These are phyloP conservation scores for Aureobasidium sp. DNA, from an alignment of 2,329 filamentous ascomycete genomes.

Conservation along the genomic window DNA sequence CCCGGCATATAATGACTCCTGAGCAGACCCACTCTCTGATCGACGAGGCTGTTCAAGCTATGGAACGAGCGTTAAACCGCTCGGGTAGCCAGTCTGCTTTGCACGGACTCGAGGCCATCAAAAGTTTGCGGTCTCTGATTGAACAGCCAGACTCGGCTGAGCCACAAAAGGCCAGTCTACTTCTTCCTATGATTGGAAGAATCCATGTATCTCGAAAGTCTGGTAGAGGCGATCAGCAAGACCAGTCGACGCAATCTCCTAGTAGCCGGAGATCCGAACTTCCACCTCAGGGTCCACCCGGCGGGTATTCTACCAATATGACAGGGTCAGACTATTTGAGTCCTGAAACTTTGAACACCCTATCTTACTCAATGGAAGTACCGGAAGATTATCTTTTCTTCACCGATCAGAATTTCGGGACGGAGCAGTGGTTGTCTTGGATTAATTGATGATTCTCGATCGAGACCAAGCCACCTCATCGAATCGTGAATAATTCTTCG, in stretches of 20 bases:
- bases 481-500: neutral
- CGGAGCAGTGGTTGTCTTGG: conserved; percentile 2
- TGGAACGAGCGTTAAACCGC: neutral
- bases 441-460: neutral
- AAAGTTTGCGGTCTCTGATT: neutral
- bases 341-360: neutral
- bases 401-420: neutral
- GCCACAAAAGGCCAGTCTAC: neutral
- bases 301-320: neutral
- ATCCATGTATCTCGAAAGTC: conserved; percentile 1
- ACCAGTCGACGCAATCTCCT: neutral
- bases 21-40: neutral
- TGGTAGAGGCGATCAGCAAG: neutral
- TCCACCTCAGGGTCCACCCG: neutral
- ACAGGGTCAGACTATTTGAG: neutral
- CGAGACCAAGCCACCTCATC: neutral
- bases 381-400: conserved; percentile 1
- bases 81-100: neutral
- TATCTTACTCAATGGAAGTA: neutral
- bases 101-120: neutral
- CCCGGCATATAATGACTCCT: neutral
- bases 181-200: neutral
- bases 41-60: neutral
- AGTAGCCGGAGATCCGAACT: neutral
- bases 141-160: neutral